Percentiles rank a stretch among this genome's conserved stretches.
These are phyloP conservation scores for Cutaneotrichosporon curvatum DNA, from an alignment of 1,284 basidiomycete species.

Conservation along the genomic window DNA sequence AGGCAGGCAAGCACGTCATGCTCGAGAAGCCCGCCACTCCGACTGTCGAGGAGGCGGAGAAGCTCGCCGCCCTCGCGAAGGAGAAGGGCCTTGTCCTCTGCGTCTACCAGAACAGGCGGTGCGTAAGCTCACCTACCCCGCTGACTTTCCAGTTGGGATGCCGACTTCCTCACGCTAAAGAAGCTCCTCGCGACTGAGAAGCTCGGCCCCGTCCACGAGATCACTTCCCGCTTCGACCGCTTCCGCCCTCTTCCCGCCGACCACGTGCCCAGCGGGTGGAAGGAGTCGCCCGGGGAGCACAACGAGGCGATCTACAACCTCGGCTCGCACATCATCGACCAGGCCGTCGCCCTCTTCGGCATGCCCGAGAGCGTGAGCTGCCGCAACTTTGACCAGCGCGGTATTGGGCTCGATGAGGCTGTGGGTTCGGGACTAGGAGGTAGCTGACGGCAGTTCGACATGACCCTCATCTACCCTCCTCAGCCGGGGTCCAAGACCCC, in stretches of 20 bases:
- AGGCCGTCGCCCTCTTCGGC: constrained; percentile 68
- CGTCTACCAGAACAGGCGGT: constrained; percentile 61
- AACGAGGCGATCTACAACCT: constrained; percentile 49
- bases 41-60: constrained; percentile 58
- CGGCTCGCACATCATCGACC: constrained; percentile 59
- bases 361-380: constrained; percentile 56
- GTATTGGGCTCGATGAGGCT: constrained; percentile 40
- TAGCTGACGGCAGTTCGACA: constrained; percentile 49
- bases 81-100: constrained; percentile 60
- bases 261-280: constrained; percentile 53
- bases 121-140: too few species aligned
- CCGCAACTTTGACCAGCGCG: constrained; percentile 29
- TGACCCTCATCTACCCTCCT: constrained; percentile 59
- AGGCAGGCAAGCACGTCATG: constrained; percentile 69
- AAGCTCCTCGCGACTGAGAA: constrained; percentile 52
- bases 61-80: constrained; percentile 61
- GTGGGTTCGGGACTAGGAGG: constrained; percentile 12
- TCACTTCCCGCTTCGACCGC: constrained; percentile 58
- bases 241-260: constrained; percentile 54
- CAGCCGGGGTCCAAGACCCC: constrained; percentile 48
- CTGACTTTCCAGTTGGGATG: constrained; percentile 33
- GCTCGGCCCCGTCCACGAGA: constrained; percentile 28
- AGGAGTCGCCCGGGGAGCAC: constrained; percentile 44
- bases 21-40: constrained; percentile 78
- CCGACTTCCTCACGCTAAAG: constrained; percentile 67